phyloP scores from a whole-genome alignment of 164 flowering plant species.

The Taxillus chinensis region DNA sequence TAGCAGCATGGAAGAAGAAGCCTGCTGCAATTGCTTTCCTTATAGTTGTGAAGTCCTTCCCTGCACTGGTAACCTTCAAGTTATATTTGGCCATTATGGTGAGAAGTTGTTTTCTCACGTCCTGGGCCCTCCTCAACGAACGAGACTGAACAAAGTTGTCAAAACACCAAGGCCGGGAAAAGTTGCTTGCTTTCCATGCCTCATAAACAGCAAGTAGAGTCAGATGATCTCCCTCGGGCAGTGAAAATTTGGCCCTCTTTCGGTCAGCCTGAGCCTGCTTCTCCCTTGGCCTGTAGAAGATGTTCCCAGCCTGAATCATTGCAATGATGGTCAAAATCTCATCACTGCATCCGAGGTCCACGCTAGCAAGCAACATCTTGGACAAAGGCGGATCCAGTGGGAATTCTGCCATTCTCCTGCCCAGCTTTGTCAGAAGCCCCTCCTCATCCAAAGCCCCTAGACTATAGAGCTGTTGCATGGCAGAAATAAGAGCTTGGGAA shows the following conservation, averaged over 20 bases:
- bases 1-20: constrained; percentile 80
- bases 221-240: background rate
- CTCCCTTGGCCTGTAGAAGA: background rate
- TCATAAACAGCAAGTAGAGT: background rate
- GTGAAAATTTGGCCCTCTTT: background rate
- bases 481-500: background rate
- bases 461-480: background rate
- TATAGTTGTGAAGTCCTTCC: background rate
- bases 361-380: background rate
- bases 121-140: background rate
- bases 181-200: background rate
- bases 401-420: background rate
- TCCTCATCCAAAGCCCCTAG: background rate
- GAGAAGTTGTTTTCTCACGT: background rate
- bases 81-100: background rate
- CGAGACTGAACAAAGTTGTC: background rate
- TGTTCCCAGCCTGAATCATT: background rate
- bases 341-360: background rate
- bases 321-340: background rate
- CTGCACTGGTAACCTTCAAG: background rate
- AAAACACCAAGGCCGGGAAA: background rate
- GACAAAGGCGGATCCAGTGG: background rate
- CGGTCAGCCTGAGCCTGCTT: background rate
- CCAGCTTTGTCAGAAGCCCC: background rate
- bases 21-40: constrained; percentile 49